phyloP scores from a whole-genome alignment of 768 basidiomycete genomes.

The Leucocoprinus birnbaumii region DNA sequence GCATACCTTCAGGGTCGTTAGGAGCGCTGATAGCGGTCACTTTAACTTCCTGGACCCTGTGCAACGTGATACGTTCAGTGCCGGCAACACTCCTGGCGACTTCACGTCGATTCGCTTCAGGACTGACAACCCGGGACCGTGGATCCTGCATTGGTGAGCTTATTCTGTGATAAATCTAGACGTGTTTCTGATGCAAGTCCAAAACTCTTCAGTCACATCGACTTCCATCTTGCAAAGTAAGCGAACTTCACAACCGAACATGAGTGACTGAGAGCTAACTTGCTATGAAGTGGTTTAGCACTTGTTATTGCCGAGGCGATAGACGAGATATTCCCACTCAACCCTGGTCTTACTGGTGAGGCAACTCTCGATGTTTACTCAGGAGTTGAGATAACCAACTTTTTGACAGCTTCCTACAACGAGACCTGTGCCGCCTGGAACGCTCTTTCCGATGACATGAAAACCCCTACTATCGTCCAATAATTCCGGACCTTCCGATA shows the following conservation, averaged over 20 bases:
- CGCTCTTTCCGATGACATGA: not conserved
- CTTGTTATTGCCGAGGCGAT: not conserved
- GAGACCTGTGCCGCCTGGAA: not conserved
- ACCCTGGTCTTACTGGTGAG: not conserved
- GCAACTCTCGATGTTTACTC: not conserved
- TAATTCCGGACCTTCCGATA: not conserved
- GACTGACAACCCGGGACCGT: conserved; percentile 51
- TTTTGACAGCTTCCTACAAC: not conserved
- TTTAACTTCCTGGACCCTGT: conserved; percentile 44
- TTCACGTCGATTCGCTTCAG: conserved; percentile 46
- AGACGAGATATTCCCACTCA: not conserved
- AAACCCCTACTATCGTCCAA: not conserved
- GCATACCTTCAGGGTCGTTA: conserved; percentile 44
- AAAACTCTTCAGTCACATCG: conserved; percentile 38
- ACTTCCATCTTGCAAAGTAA: conserved; percentile 39
- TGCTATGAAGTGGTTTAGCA: not conserved
- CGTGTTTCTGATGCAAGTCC: not conserved
- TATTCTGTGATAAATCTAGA: not conserved
- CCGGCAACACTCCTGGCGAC: conserved; percentile 25
- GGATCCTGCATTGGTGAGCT: conserved; percentile 47
- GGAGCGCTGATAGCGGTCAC: conserved; percentile 28
- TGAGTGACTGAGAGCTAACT: not conserved
- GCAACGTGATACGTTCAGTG: conserved; percentile 31
- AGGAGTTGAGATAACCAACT: not conserved
- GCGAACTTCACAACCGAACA: not conserved